Percentiles rank a stretch among this genome's conserved stretches.
These are phyloP conservation scores for Monosporascus sp. DNA, from an alignment of 2,329 filamentous ascomycete species.

Conservation along the genomic window DNA sequence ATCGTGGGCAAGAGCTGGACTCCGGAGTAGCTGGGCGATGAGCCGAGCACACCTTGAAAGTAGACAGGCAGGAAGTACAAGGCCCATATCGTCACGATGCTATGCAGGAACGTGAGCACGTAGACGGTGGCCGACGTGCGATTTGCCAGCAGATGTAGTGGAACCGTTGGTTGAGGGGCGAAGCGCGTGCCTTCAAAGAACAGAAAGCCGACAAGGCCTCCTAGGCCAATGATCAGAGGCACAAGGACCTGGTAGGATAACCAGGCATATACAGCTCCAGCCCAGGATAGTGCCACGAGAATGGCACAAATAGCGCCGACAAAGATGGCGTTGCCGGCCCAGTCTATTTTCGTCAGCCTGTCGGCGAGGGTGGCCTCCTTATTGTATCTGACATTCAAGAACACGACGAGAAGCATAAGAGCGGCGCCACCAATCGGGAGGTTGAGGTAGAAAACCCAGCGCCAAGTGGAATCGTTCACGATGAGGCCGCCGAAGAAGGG, in stretches of 20 bases:
- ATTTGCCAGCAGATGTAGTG: slow-evolving; percentile 27
- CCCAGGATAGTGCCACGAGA: no score
- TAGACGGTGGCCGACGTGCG: slow-evolving; percentile 29
- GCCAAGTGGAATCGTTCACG: slow-evolving; percentile 25
- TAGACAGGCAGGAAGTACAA: slow-evolving; percentile 36
- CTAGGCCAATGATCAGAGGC: slow-evolving; percentile 7
- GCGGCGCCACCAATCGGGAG: slow-evolving; percentile 20
- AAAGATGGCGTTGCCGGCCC: no score
- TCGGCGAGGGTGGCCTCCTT: not conserved
- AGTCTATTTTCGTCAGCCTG: no score
- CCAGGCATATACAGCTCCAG: no score
- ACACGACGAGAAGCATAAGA: slow-evolving; percentile 26
- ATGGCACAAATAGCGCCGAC: no score
- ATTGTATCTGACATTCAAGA: slow-evolving; percentile 1
- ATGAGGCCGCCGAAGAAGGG: slow-evolving; percentile 24
- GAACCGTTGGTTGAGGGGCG: slow-evolving; percentile 28
- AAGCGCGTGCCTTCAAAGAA: slow-evolving; percentile 2
- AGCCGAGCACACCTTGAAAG: slow-evolving; percentile 32
- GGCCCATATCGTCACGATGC: slow-evolving; percentile 26
- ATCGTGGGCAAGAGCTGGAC: no score
- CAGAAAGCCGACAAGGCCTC: slow-evolving; percentile 5
- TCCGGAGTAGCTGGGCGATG: no score
- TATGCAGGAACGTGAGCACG: slow-evolving; percentile 29
- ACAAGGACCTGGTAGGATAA: slow-evolving; percentile 24
- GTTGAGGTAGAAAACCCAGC: slow-evolving; percentile 35